phyloP scores from a whole-genome alignment of 2,329 filamentous ascomycete genomes.

The Aureobasidium melanogenum region DNA sequence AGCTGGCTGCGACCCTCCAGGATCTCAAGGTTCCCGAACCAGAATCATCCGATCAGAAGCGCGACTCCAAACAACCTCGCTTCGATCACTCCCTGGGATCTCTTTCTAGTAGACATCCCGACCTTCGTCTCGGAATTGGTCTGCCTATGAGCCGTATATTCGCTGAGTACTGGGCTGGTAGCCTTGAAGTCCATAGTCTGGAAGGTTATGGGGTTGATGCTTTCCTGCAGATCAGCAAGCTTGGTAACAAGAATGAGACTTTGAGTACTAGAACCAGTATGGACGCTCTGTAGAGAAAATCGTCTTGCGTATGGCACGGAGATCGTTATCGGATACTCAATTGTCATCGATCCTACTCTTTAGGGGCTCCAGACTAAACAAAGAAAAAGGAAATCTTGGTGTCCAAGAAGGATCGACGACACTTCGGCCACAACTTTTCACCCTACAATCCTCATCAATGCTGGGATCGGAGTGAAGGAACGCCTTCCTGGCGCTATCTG shows the following conservation, averaged over 20 bases:
- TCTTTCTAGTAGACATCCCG: conserved; percentile 73
- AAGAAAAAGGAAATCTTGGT: too few species aligned
- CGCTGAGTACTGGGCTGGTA: conserved; percentile 96
- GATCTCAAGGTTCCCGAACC: conserved; percentile 51
- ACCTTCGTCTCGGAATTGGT: conserved; percentile 84
- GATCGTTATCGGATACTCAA: too few species aligned
- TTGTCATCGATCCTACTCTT: too few species aligned
- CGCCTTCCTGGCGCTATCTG: too few species aligned
- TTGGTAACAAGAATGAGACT: conserved; percentile 97
- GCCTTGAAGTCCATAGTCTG: conserved; percentile 78
- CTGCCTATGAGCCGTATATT: conserved; percentile 90
- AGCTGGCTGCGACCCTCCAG: conserved; percentile 87
- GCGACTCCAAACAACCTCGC: conserved; percentile 7
- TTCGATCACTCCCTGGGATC: conserved; percentile 64
- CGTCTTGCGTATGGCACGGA: too few species aligned
- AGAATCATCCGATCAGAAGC: background rate
- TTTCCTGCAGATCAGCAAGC: conserved; percentile 89
- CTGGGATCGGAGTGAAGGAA: too few species aligned
- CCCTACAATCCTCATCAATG: too few species aligned
- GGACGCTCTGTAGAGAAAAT: conserved; percentile 35
- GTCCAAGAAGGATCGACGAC: too few species aligned
- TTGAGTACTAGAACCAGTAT: conserved; percentile 53
- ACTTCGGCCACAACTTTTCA: too few species aligned
- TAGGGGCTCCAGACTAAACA: too few species aligned
- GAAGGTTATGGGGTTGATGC: conserved; percentile 95